A percentile compares a stretch with the other conserved stretches of the same genome.
Conservation (phyloP, 2,329 filamentous ascomycete genomes). For the Metarhizium album region DNA sequence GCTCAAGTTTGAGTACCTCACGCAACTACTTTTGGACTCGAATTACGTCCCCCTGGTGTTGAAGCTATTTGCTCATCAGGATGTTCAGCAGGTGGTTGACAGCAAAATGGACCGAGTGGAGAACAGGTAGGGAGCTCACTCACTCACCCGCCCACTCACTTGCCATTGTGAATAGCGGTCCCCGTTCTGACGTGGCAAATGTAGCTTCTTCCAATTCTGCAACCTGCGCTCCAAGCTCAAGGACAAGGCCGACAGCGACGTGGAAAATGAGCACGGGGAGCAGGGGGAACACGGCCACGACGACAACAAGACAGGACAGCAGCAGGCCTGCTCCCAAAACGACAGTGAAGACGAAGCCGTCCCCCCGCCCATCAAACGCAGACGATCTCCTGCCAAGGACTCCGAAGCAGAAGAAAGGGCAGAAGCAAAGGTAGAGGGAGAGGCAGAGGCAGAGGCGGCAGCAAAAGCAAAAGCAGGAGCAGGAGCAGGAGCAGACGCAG, state of each 20-base stretch:
- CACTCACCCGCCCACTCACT: too few relatives aligned
- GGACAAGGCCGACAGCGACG: slow-evolving; percentile 21
- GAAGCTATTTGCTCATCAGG: slow-evolving; percentile 89
- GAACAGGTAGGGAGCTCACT: slow-evolving; percentile 50
- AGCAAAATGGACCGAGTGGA: slow-evolving; percentile 75
- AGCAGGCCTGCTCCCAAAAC: slow-evolving; percentile 19
- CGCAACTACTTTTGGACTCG: slow-evolving; percentile 84
- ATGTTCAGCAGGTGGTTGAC: slow-evolving; percentile 82
- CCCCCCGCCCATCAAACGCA: slow-evolving; percentile 68
- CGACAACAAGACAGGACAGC: slow-evolving; percentile 16
- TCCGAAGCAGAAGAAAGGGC: slow-evolving; percentile 16
- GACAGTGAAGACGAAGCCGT: slow-evolving; percentile 67
- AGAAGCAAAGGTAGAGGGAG: too few relatives aligned
- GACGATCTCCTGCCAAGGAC: slow-evolving; percentile 32
- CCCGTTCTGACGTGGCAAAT: slow-evolving; percentile 5
- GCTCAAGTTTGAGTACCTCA: slow-evolving; percentile 91
- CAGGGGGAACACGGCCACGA: slow-evolving; percentile 9
- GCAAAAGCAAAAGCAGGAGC: too few relatives aligned
- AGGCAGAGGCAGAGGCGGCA: too few relatives aligned
- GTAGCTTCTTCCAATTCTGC: slow-evolving; percentile 89
- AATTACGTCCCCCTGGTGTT: slow-evolving; percentile 89
- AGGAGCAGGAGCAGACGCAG: too few relatives aligned
- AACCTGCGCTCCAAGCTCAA: slow-evolving; percentile 50
- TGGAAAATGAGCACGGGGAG: slow-evolving; percentile 14
- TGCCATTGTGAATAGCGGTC: neutral